phyloP scores from a whole-genome alignment of 331 rosid species.

The Cydonia oblonga region DNA sequence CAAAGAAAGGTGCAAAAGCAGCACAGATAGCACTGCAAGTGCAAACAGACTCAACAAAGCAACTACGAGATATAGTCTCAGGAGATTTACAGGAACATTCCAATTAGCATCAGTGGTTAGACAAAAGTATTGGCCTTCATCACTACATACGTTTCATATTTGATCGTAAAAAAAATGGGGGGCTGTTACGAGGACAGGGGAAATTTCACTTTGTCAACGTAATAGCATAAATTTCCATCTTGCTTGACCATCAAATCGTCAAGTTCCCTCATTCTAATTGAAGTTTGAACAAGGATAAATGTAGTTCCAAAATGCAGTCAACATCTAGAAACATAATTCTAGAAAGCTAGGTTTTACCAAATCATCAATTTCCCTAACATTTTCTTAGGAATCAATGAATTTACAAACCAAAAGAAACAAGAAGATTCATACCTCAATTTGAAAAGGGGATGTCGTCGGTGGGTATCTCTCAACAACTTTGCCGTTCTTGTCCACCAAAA shows the following conservation, averaged over 20 bases:
- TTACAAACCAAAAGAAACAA: no score
- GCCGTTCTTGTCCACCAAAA: slow-evolving; percentile 89
- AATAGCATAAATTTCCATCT: neutral
- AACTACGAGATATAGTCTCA: neutral
- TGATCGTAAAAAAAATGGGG: neutral
- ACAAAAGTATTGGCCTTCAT: neutral
- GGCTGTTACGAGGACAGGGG: neutral
- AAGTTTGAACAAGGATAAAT: neutral
- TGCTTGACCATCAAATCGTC: neutral
- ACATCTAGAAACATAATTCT: no score
- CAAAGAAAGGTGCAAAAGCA: no score
- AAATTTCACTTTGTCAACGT: neutral
- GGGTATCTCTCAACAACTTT: slow-evolving; percentile 85
- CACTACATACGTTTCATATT: neutral
- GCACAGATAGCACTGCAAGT: no score
- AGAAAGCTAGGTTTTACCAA: no score
- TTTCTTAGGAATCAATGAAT: no score
- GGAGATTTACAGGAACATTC: neutral
- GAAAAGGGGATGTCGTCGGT: slow-evolving; percentile 91
- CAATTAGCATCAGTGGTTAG: neutral
- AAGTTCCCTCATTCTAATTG: neutral
- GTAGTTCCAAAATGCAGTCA: neutral
- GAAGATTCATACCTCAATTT: slow-evolving; percentile 65
- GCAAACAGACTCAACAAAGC: neutral
- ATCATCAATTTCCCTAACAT: no score